Conservation (phyloP, 768 basidiomycete species). For the Coprinellus aureogranulatus region DNA sequence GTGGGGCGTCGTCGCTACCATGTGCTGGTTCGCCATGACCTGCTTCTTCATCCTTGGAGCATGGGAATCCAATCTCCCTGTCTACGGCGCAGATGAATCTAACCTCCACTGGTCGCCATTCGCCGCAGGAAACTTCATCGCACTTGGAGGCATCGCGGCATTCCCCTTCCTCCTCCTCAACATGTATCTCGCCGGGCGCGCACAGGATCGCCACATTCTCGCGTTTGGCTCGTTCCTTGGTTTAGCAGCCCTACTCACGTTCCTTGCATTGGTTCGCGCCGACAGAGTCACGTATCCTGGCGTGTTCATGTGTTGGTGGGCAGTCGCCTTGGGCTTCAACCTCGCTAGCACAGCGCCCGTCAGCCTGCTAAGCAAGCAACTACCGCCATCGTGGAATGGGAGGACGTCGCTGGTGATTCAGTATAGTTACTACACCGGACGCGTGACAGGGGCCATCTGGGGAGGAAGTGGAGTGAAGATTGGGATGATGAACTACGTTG, state of each 20-base stretch:
- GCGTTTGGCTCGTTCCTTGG: conserved; percentile 52
- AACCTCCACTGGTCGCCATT: conserved; percentile 58
- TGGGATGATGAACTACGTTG: conserved; percentile 61
- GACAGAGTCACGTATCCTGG: conserved; percentile 44
- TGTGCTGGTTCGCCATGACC: conserved; percentile 71
- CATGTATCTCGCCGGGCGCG: conserved; percentile 51
- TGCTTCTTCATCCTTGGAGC: conserved; percentile 69
- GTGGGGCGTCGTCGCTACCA: conserved; percentile 56
- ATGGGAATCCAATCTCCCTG: conserved; percentile 69
- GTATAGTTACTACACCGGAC: conserved; percentile 67
- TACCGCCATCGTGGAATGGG: conserved; percentile 61
- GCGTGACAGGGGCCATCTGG: conserved; percentile 64
- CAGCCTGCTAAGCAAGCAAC: conserved; percentile 65
- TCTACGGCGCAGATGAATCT: conserved; percentile 43
- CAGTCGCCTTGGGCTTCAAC: conserved; percentile 71
- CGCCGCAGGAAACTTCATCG: conserved; percentile 68
- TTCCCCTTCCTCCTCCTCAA: conserved; percentile 69
- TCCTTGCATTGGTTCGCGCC: conserved; percentile 44
- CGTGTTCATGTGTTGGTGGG: conserved; percentile 52
- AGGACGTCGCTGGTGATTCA: conserved; percentile 59
- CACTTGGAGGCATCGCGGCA: conserved; percentile 57
- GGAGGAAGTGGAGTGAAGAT: conserved; percentile 60
- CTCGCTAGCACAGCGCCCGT: conserved; percentile 68
- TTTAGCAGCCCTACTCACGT: conserved; percentile 48
- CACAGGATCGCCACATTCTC: conserved; percentile 61